These are phyloP conservation scores for Mucuna pruriens DNA, from an alignment of 306 rosid species.

Conservation along the genomic window DNA sequence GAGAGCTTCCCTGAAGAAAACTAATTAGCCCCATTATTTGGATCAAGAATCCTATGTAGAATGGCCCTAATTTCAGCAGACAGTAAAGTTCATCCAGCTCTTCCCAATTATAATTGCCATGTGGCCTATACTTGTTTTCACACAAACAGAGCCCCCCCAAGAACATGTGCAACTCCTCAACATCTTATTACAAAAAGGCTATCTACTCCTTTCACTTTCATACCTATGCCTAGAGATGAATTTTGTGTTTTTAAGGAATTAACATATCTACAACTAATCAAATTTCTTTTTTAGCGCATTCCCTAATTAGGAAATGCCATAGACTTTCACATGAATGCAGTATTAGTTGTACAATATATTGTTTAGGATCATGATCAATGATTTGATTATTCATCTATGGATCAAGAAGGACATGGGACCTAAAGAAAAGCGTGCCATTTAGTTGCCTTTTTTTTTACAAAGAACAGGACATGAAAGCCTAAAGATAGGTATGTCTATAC, in stretches of 20 bases:
- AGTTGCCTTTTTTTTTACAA: not conserved
- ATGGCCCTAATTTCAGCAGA: conserved; percentile 28
- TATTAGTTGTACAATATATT: not conserved
- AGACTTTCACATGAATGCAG: conserved; percentile 14
- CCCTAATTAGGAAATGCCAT: not conserved
- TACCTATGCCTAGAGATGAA: not conserved
- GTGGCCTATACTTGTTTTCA: conserved; percentile 24
- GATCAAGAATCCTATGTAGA: conserved; percentile 57
- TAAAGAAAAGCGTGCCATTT: conserved; percentile 19
- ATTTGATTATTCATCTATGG: conserved; percentile 32
- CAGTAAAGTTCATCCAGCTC: conserved; percentile 23
- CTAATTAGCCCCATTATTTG: conserved; percentile 25
- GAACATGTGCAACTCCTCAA: not conserved
- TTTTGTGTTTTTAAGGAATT: not conserved
- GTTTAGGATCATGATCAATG: conserved; percentile 6
- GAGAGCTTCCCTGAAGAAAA: conserved; percentile 41
- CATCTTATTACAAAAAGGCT: conserved; percentile 6
- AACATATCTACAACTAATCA: conserved; percentile 3
- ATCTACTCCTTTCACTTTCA: not conserved
- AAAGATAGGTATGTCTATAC: conserved; percentile 36
- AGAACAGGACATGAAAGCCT: conserved; percentile 40
- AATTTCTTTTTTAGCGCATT: not conserved
- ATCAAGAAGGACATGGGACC: conserved; percentile 21
- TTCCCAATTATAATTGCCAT: conserved; percentile 22
- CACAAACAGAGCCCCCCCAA: not conserved